phyloP scores from a whole-genome alignment of 495 filamentous ascomycete genomes.

The Glonium stellatum region DNA sequence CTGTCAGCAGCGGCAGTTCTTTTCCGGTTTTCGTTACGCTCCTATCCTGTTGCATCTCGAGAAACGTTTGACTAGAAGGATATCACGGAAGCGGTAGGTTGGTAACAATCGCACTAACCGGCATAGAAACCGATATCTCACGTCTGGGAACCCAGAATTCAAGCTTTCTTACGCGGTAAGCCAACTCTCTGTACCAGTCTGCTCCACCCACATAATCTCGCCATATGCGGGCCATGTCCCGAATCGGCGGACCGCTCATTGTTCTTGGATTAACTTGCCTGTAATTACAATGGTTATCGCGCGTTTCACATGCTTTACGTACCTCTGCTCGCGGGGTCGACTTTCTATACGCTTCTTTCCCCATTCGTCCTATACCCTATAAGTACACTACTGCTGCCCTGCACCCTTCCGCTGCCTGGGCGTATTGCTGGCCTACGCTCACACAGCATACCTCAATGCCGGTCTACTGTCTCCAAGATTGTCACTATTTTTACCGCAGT shows the following conservation, averaged over 20 bases:
- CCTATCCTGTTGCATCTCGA: slow-evolving; percentile 12
- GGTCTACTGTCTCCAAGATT: slow-evolving; percentile 76
- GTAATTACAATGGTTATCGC: slow-evolving; percentile 26
- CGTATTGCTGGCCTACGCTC: slow-evolving; percentile 12
- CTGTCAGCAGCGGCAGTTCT: slow-evolving; percentile 21
- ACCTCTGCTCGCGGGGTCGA: slow-evolving; percentile 8
- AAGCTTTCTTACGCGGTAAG: slow-evolving; percentile 23
- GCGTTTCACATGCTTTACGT: slow-evolving; percentile 24
- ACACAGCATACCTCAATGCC: slow-evolving; percentile 52
- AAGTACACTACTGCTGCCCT: slow-evolving; percentile 18
- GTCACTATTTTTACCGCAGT: slow-evolving; percentile 87
- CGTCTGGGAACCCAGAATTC: neutral
- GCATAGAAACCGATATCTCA: slow-evolving; percentile 15
- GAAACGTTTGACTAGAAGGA: slow-evolving; percentile 1
- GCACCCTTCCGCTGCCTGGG: slow-evolving; percentile 5
- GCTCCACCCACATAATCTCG: slow-evolving; percentile 17
- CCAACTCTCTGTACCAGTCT: slow-evolving; percentile 9
- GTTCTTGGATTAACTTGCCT: slow-evolving; percentile 17
- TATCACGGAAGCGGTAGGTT: slow-evolving; percentile 9
- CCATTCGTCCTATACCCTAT: slow-evolving; percentile 30
- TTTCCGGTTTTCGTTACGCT: slow-evolving; percentile 15
- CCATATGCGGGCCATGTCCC: slow-evolving; percentile 25
- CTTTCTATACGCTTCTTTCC: slow-evolving; percentile 16
- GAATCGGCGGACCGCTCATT: slow-evolving; percentile 19
- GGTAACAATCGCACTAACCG: slow-evolving; percentile 20